phyloP scores from a whole-genome alignment of 306 rosid genomes.

The Prunus dulcis region DNA sequence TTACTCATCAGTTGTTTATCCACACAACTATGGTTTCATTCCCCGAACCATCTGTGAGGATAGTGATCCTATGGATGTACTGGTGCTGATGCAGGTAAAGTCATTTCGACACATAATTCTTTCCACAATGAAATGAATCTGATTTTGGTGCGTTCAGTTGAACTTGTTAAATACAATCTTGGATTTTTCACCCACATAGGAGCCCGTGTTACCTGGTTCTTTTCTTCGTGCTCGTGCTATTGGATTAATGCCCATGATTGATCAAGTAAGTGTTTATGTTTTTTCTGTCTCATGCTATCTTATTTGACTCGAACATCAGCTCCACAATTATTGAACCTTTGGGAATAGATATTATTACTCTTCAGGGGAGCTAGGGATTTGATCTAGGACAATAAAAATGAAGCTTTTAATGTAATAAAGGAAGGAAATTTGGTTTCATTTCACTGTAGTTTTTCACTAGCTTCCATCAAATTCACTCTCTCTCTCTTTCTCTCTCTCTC shows the following conservation, averaged over 20 bases:
- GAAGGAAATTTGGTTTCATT: neutral
- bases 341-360: constrained; percentile 3
- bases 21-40: constrained; percentile 96
- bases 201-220: constrained; percentile 83
- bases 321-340: neutral
- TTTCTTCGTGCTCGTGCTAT: constrained; percentile 99
- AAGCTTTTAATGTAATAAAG: neutral
- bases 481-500: neutral
- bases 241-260: constrained; percentile 98
- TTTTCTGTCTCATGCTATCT: neutral
- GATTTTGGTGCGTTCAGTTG: constrained; percentile 1
- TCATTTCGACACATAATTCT: constrained; percentile 14
- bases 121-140: constrained; percentile 2
- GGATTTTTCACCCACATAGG: constrained; percentile 41
- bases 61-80: constrained; percentile 96
- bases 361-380: neutral
- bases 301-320: neutral
- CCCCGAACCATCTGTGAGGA: constrained; percentile 96
- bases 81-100: constrained; percentile 90
- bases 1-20: constrained; percentile 96
- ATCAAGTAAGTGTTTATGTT: constrained; percentile 55
- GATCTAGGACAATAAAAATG: neutral
- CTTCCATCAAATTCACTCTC: neutral
- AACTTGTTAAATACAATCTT: constrained; percentile 4
- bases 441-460: neutral